Base-by-base conservation (phyloP, 805 yeast genomes). In the Saturnispora ahearnii region DNA sequence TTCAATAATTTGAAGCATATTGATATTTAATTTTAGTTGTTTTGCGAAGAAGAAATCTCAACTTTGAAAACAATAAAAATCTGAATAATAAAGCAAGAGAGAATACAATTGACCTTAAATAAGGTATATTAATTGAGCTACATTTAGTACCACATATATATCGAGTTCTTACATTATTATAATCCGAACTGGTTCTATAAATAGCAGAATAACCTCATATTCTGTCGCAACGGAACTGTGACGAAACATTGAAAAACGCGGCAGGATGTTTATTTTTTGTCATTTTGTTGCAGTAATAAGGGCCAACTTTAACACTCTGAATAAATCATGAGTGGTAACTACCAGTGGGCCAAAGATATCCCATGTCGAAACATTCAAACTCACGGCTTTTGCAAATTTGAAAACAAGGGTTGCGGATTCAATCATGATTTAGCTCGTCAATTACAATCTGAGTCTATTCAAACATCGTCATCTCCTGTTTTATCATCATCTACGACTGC, bases 311-410 rank as follows among this genome's bases (percentile, higher is more conserved):
- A 41, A 28, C 29, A 41, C 15, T 41, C 22, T 41, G 33, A 37
- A 30, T 41, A 13, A 33, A 8, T 28, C 21, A 47, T 43, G 50
- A 51, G 50, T 47, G 47, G 40, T 12, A 51, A 47, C 36, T 68
- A 70, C 51, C 81, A 78, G 41, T 68, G 77, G 62, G 89, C 90
- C 6, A 82, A 78, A 64, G 82, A 81, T 52, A 82, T 87, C 29
- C 89, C 84, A 50, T 88, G 96, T 67, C 76, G 89, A 63, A 88
- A 88, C 59, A 81, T 87, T 49, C 78, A 83, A 44, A 86, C 87
- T 32, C 88, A 87, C 69, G 96, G 96, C 3, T 87, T 76, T 59
- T 88, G 96, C 71, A 87, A 87, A 63, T 87, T 77, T 67, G 89
- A 86, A 58, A 84, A 84, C 57, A 87, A 87, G 59, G 96, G 96